Percentiles rank a stretch among this genome's conserved stretches.
Evolutionary conservation across 148 eudicot species (phyloP).

Genomic region (Fagopyrum tataricum): DNA sequence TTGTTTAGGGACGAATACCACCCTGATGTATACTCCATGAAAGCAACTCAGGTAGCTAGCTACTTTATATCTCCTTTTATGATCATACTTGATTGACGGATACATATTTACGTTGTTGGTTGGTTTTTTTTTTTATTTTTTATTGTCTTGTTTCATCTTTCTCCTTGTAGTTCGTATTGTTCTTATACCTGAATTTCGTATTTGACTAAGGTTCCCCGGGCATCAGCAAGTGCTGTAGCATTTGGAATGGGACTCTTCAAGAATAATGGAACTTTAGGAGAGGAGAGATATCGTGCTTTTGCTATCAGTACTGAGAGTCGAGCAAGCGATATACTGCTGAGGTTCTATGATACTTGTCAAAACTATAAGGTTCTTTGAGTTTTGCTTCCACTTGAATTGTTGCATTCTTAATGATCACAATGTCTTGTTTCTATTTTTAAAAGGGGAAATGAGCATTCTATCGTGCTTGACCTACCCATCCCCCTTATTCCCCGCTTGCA

Average conservation of each 20-base stretch:
- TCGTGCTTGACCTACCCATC: too few relatives aligned
- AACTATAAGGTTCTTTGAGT: slow-evolving; percentile 63
- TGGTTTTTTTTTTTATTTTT: neutral
- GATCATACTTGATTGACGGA: too few relatives aligned
- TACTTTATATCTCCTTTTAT: too few relatives aligned
- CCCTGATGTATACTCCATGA: slow-evolving; percentile 73
- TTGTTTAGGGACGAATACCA: slow-evolving; percentile 64
- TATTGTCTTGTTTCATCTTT: neutral
- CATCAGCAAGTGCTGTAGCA: slow-evolving; percentile 98
- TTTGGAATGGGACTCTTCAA: slow-evolving; percentile 92
- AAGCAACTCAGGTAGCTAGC: slow-evolving; percentile 77
- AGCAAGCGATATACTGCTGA: slow-evolving; percentile 81
- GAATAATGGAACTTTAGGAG: slow-evolving; percentile 78
- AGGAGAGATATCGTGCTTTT: slow-evolving; percentile 78
- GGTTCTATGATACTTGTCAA: slow-evolving; percentile 94
- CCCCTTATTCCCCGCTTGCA: too few relatives aligned
- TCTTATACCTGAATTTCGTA: slow-evolving; percentile 6
- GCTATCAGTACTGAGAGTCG: slow-evolving; percentile 93
- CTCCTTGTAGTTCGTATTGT: neutral
- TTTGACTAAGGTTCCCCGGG: slow-evolving; percentile 66
- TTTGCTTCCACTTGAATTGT: neutral
- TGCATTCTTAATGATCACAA: too few relatives aligned
- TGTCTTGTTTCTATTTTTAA: too few relatives aligned
- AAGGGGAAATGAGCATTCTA: too few relatives aligned
- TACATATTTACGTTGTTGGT: too few relatives aligned